Evolutionary conservation across 2,329 filamentous ascomycete species (phyloP).

Genomic region (Pestalotiopsis fici): DNA sequence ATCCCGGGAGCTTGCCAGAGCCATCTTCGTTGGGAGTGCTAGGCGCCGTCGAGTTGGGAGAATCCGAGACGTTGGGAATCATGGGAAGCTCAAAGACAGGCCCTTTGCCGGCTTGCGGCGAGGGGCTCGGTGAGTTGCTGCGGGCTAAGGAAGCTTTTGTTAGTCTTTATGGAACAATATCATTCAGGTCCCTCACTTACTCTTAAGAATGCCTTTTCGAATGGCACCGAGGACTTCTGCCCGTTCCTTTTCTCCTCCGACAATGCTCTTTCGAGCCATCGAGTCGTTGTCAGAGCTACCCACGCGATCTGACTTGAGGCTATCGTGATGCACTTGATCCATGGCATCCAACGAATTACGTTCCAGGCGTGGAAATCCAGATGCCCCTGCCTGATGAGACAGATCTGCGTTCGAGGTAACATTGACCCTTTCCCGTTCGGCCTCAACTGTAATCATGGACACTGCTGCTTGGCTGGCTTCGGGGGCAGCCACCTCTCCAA

Average conservation of each 20-base stretch:
- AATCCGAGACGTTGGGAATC: slow-evolving; percentile 69
- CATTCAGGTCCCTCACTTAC: slow-evolving; percentile 47
- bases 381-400: slow-evolving; percentile 65
- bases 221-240: slow-evolving; percentile 90
- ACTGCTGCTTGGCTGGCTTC: slow-evolving; percentile 80
- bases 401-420: slow-evolving; percentile 71
- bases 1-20: slow-evolving; percentile 63
- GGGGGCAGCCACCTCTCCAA: slow-evolving; percentile 65
- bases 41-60: slow-evolving; percentile 81
- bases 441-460: slow-evolving; percentile 94
- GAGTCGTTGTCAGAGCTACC: slow-evolving; percentile 63
- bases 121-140: slow-evolving; percentile 68
- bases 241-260: slow-evolving; percentile 86
- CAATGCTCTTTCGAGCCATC: slow-evolving; percentile 78
- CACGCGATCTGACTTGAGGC: slow-evolving; percentile 48
- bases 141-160: slow-evolving; percentile 48
- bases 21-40: slow-evolving; percentile 84
- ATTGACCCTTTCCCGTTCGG: slow-evolving; percentile 82
- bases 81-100: slow-evolving; percentile 59
- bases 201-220: slow-evolving; percentile 94
- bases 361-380: slow-evolving; percentile 83
- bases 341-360: slow-evolving; percentile 75
- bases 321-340: slow-evolving; percentile 37
- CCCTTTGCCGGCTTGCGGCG: slow-evolving; percentile 58
- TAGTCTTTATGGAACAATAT: slow-evolving; percentile 1